phyloP scores from a whole-genome alignment of 345 rosid genomes.

The Nephelium lappaceum region DNA sequence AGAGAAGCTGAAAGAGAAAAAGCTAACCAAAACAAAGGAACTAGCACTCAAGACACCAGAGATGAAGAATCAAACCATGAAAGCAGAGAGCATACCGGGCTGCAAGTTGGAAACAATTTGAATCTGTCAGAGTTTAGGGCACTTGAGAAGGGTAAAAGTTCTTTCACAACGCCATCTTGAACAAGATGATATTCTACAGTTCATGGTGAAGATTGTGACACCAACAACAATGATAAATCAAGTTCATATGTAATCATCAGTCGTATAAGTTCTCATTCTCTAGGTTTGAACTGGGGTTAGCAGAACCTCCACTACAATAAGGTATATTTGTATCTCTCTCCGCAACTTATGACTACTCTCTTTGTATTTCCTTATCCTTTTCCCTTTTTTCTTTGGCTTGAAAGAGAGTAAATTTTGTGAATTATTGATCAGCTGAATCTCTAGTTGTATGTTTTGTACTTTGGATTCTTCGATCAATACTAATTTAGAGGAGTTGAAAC shows the following conservation, averaged over 20 bases:
- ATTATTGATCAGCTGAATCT: not conserved
- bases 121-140: conserved; percentile 34
- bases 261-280: conserved; percentile 17
- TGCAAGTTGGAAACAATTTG: conserved; percentile 19
- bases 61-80: conserved; percentile 33
- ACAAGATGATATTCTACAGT: not conserved
- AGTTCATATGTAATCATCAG: conserved; percentile 4
- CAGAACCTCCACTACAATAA: not conserved
- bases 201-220: not conserved
- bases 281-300: not conserved
- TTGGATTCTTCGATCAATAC: not conserved
- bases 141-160: conserved; percentile 56
- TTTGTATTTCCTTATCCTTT: not conserved
- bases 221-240: conserved; percentile 13
- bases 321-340: conserved; percentile 20
- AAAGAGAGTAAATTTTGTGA: conserved; percentile 10
- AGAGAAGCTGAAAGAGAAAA: conserved; percentile 66
- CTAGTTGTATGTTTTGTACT: conserved; percentile 4
- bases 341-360: conserved; percentile 10
- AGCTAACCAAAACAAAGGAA: conserved; percentile 39
- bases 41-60: conserved; percentile 30
- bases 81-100: conserved; percentile 13
- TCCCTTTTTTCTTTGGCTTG: not conserved
- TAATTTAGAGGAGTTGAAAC: not conserved
- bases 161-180: conserved; percentile 29